A percentile compares a stretch with the other conserved stretches of the same genome.
phyloP scores from a whole-genome alignment of 2,329 filamentous ascomycete species.

The Talaromyces islandicus region DNA sequence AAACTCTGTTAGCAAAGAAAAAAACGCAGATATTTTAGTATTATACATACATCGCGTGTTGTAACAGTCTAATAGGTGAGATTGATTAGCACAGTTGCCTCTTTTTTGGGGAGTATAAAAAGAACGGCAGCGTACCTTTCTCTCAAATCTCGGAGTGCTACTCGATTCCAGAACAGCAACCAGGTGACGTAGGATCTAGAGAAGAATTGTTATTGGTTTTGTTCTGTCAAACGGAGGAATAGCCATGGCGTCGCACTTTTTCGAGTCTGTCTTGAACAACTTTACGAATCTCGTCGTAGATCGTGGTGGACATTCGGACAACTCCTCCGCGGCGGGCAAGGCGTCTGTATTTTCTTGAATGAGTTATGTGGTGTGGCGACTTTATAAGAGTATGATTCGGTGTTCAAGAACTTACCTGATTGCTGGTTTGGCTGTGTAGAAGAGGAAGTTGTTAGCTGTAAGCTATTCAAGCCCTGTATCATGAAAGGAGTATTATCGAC shows the following conservation, averaged over 20 bases:
- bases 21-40: not conserved
- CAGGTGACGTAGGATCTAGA: constrained; percentile 20
- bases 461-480: not conserved
- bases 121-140: constrained; percentile 10
- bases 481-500: constrained; percentile 3
- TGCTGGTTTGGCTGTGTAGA: constrained; percentile 19
- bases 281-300: constrained; percentile 23
- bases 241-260: constrained; percentile 10
- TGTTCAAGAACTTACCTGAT: constrained; percentile 20
- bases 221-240: not conserved
- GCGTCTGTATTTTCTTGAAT: constrained; percentile 17
- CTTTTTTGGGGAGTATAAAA: not conserved
- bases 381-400: too few species aligned
- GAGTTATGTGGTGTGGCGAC: not conserved
- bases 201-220: not conserved
- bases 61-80: constrained; percentile 12
- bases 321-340: constrained; percentile 33
- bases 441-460: not conserved
- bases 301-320: constrained; percentile 19
- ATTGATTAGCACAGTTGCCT: not conserved
- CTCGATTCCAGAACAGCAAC: constrained; percentile 18
- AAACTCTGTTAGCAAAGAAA: not conserved
- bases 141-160: constrained; percentile 5
- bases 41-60: constrained; percentile 14
- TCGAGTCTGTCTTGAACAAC: constrained; percentile 17